Evolutionary conservation across 768 basidiomycete genomes (phyloP), one percentile per base, ranked within the genome.

Genomic region (Leccinum uliginosum): DNA sequence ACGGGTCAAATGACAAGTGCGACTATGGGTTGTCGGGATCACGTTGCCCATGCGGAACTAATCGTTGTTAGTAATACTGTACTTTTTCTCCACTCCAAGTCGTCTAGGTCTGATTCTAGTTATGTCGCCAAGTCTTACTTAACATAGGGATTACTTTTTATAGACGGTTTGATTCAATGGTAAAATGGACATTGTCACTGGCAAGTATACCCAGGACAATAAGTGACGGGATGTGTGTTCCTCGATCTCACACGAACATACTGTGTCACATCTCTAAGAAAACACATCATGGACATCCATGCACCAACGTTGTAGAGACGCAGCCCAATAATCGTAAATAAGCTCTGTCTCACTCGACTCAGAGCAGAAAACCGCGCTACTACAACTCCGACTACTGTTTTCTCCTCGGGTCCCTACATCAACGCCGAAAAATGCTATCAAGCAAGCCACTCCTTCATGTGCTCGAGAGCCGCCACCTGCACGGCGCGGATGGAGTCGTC

Each of bases 371-470:
- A n/a, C 38, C 35, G 35, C 17, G 35, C 17, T n/a, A 5, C 38
- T 10, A 40, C 38, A 40, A n/a, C 38, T 10, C n/a, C 38, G n/a
- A 40, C 38, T 40, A n/a, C n/a, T 35, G 8, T 35, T 35, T 35
- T 1, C 35, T 40, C 38, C n/a, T n/a, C n/a, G n/a, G 17, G n/a
- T 38, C 17, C 8, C 35, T 38, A 2, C 38, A n/a, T 40, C 9
- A 40, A 21, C 12, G 12, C 43, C 21, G 12, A 14, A 44, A 44
- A 44, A 40, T 40, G 9, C n/a, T 5, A 44, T 44, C 43, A 44
- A 0, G 43, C 43, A 23, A 88, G 73, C 86, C 86, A 89, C 3
- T 50, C 66, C 61, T 78, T 78, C 68, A 88, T 83, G 23, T 77
- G 75, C 21, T 71, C 67, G 19, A 89, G 70, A 0, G 73, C 84